These are phyloP conservation scores for Penicillium paneum DNA, from an alignment of 2,329 filamentous ascomycete species.

Conservation along the genomic window DNA sequence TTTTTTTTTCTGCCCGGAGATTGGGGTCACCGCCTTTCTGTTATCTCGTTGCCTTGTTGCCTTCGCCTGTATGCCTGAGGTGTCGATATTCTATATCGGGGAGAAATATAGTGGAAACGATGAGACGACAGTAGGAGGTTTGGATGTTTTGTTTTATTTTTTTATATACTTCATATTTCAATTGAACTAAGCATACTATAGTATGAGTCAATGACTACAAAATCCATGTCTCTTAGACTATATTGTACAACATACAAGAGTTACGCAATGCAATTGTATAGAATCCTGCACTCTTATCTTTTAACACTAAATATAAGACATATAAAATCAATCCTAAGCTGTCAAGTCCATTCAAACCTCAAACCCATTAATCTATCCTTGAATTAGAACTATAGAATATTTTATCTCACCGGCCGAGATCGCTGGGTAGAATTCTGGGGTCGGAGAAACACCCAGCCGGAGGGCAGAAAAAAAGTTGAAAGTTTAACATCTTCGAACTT, in stretches of 20 bases:
- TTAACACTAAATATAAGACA: background rate
- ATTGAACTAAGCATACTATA: background rate
- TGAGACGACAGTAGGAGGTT: background rate
- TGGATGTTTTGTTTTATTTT: too few relatives aligned
- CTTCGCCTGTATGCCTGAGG: constrained; percentile 3
- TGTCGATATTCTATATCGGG: background rate
- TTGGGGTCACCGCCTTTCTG: constrained; percentile 13
- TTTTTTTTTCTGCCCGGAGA: constrained; percentile 18
- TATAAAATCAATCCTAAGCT: background rate
- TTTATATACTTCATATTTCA: background rate
- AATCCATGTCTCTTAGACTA: too few relatives aligned
- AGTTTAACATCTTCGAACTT: constrained; percentile 8
- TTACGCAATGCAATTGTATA: background rate
- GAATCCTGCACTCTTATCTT: background rate
- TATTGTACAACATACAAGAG: background rate
- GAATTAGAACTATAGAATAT: background rate
- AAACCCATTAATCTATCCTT: background rate
- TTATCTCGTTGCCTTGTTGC: background rate
- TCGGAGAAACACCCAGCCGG: constrained; percentile 26
- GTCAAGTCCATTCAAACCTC: background rate
- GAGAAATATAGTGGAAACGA: background rate
- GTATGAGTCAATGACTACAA: background rate
- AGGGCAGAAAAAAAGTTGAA: constrained; percentile 25
- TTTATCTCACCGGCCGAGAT: background rate
- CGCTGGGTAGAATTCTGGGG: constrained; percentile 9